phyloP scores from a whole-genome alignment of 2,329 filamentous ascomycete species.

The Paramyrothecium sp. region DNA sequence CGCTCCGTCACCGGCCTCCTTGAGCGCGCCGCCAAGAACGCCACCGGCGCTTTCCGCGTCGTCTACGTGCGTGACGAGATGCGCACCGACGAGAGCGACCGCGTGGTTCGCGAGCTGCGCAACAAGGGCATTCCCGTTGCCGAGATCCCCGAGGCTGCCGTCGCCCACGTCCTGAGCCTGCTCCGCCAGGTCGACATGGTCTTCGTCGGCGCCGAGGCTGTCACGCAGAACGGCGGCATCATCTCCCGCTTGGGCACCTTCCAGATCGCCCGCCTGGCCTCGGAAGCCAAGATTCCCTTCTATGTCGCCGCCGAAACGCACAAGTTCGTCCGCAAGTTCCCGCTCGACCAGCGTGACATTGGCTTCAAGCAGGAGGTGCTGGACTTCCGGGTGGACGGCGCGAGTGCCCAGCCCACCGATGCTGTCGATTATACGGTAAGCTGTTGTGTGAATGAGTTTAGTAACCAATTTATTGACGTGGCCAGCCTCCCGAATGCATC shows the following conservation, averaged over 20 bases:
- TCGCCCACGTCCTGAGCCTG: conserved; percentile 72
- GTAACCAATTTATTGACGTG: neutral
- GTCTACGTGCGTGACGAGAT: conserved; percentile 70
- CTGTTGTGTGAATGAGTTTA: neutral
- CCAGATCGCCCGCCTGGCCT: conserved; percentile 81
- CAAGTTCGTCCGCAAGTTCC: conserved; percentile 90
- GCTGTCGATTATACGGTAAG: conserved; percentile 71
- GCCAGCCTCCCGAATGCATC: conserved; percentile 64
- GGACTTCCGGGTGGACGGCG: conserved; percentile 62
- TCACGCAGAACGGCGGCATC: conserved; percentile 91
- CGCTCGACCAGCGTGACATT: conserved; percentile 77
- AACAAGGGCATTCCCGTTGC: conserved; percentile 78
- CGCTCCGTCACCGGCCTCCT: conserved; percentile 80
- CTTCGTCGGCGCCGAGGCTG: conserved; percentile 74
- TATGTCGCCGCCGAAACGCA: conserved; percentile 94
- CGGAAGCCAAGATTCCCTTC: conserved; percentile 68
- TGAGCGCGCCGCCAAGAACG: conserved; percentile 61
- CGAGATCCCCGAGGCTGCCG: conserved; percentile 52
- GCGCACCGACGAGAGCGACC: conserved; percentile 59
- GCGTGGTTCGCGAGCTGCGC: conserved; percentile 70
- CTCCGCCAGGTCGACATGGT: conserved; percentile 61
- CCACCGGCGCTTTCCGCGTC: conserved; percentile 71
- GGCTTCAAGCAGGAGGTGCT: conserved; percentile 76
- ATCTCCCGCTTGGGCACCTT: conserved; percentile 84
- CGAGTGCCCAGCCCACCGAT: conserved; percentile 45